Base-by-base conservation (phyloP, 108 stramenopile species). In the Stephanodiscus triporus region DNA sequence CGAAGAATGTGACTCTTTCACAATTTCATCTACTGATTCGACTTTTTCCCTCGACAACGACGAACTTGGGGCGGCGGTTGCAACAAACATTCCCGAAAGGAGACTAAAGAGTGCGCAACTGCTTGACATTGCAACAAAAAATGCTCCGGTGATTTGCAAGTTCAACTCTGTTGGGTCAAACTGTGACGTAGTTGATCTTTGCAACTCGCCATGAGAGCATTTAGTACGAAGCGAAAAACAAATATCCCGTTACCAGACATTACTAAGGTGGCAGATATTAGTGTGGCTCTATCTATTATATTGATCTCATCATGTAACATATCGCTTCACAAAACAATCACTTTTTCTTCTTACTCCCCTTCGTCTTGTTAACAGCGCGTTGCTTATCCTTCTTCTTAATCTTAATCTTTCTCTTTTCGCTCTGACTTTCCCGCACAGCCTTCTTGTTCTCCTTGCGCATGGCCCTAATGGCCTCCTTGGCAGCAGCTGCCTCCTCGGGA, bases 351-450 rank as follows among this genome's bases (percentile, higher is more conserved):
- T 45, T 45, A 16, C 43, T 45, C 43, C 43, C 43, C 43, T 45
- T 45, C 43, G 43, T 45, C 43, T 45, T 45, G 43, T 16, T 92
- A 59, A 96, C 94, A 20, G 93, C 89, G 47, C 86, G 76, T 63
- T 89, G 88, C 73, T 96, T 96, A 66, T 94, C 92, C 69, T 96
- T 94, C 79, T 96, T 96, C 76, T 96, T 96, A 32, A 96, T 86
- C 66, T 96, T 96, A 4, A 76, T 88, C 73, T 75, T 64, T n/a
- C 95, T 78, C 32, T 90, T 89, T 72, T 93, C 90, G 9, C 84
- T 81, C 38, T 87, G 80, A 27, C 77, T 84, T 66, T 91, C 93
- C 64, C 87, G 89, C 56, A 92, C 91, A 34, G 80, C 77, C 68
- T 93, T 93, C 57, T 94, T 94, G 80, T 94, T 91, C 13, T 87